phyloP scores from a whole-genome alignment of 2,329 filamentous ascomycete species.

The Cordyceps cateniannulata region DNA sequence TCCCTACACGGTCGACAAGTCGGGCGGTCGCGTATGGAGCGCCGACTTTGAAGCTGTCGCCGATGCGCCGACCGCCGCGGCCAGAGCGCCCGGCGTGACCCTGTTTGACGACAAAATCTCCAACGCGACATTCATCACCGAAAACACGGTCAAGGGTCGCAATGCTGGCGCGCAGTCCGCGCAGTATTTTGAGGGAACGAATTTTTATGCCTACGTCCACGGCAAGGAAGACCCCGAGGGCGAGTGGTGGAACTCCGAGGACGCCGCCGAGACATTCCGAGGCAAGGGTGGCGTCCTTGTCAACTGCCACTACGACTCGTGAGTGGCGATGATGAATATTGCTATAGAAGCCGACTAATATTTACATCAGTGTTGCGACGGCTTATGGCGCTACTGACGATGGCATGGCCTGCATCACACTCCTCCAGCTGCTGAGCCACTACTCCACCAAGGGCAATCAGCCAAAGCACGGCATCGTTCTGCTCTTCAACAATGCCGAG shows the following conservation, averaged over 20 bases:
- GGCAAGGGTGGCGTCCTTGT: constrained; percentile 75
- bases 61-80: not conserved
- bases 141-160: constrained; percentile 16
- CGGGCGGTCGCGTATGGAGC: constrained; percentile 25
- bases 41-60: not conserved
- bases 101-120: constrained; percentile 74
- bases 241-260: constrained; percentile 60
- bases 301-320: constrained; percentile 87
- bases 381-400: constrained; percentile 93
- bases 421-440: constrained; percentile 80
- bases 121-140: constrained; percentile 62
- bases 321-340: constrained; percentile 19
- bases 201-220: constrained; percentile 85
- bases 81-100: constrained; percentile 40
- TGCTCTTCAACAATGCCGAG: constrained; percentile 91
- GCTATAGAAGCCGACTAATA: constrained; percentile 1
- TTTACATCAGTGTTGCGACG: constrained; percentile 66
- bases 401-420: constrained; percentile 79
- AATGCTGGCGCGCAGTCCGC: constrained; percentile 29
- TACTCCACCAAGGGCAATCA: constrained; percentile 67
- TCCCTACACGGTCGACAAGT: constrained; percentile 35
- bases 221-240: constrained; percentile 68
- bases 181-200: constrained; percentile 87
- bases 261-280: constrained; percentile 37
- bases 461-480: constrained; percentile 73